Conservation (phyloP, 257 asterid genomes). For the Knoxia roxburghii region DNA sequence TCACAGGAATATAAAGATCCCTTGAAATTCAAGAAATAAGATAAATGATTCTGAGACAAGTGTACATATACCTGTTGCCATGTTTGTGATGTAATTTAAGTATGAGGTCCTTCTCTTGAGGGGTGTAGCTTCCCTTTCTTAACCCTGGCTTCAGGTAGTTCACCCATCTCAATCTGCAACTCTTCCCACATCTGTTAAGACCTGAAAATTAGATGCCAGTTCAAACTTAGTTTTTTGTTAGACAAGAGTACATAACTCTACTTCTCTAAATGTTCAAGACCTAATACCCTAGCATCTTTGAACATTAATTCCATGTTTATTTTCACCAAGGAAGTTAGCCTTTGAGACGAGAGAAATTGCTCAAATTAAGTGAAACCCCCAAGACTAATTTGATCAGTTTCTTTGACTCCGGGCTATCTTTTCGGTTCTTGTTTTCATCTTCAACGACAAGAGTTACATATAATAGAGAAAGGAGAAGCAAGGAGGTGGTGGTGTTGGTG, state of each 20-base stretch:
- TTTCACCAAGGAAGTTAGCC: too few species aligned
- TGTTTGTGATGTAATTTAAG: constrained; percentile 25
- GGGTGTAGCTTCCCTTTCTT: constrained; percentile 30
- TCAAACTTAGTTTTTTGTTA: too few species aligned
- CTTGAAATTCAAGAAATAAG: background rate
- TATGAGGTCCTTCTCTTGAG: constrained; percentile 33
- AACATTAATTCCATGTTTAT: too few species aligned
- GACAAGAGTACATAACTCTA: background rate
- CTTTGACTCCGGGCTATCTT: too few species aligned
- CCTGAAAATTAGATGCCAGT: constrained; percentile 32
- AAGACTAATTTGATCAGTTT: too few species aligned
- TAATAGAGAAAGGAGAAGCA: background rate
- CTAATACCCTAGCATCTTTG: too few species aligned
- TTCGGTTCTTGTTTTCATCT: background rate
- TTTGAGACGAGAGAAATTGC: too few species aligned
- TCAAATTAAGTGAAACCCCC: too few species aligned
- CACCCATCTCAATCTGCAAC: constrained; percentile 52
- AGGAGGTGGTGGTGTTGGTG: background rate
- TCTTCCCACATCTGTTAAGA: constrained; percentile 46
- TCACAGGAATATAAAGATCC: too few species aligned
- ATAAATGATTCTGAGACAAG: background rate
- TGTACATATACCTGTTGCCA: constrained; percentile 33
- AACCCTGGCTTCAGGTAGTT: constrained; percentile 46
- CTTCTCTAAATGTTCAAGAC: background rate
- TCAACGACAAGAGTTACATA: background rate